phyloP scores from a whole-genome alignment of 768 basidiomycete species.

The Udeniomyces megalosporus region DNA sequence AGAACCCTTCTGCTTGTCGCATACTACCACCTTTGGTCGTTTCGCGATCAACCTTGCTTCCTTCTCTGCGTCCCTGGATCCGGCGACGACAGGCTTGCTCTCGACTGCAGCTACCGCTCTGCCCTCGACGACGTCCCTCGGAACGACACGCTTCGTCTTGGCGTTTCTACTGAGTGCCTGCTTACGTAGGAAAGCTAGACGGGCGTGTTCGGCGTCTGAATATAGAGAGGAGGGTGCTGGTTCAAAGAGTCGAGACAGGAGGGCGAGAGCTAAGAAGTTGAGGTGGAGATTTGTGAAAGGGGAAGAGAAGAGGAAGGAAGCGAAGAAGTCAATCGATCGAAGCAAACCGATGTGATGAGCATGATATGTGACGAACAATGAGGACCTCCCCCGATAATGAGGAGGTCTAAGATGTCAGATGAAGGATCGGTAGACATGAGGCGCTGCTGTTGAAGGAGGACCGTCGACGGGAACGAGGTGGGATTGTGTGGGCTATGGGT shows the following conservation, averaged over 20 bases:
- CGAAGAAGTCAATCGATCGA: background rate
- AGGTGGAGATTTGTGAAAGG: background rate
- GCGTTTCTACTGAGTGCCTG: background rate
- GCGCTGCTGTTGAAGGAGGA: background rate
- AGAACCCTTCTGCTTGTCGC: constrained; percentile 4
- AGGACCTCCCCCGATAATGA: constrained; percentile 22
- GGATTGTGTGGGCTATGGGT: too few species aligned
- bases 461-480: too few species aligned
- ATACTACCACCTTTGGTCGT: background rate
- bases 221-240: constrained; percentile 20
- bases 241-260: constrained; percentile 19
- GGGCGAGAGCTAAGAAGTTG: constrained; percentile 16
- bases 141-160: constrained; percentile 16
- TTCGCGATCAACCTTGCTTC: background rate
- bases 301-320: background rate
- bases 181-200: constrained; percentile 20
- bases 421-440: background rate
- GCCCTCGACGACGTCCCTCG: constrained; percentile 2
- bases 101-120: too few species aligned
- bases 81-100: too few species aligned
- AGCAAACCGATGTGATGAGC: background rate
- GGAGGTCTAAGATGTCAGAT: constrained; percentile 13
- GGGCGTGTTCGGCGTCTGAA: constrained; percentile 23
- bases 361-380: constrained; percentile 3
- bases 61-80: background rate